Evolutionary conservation across 768 basidiomycete species (phyloP).

Genomic region (Xerocomus spinulosus): DNA sequence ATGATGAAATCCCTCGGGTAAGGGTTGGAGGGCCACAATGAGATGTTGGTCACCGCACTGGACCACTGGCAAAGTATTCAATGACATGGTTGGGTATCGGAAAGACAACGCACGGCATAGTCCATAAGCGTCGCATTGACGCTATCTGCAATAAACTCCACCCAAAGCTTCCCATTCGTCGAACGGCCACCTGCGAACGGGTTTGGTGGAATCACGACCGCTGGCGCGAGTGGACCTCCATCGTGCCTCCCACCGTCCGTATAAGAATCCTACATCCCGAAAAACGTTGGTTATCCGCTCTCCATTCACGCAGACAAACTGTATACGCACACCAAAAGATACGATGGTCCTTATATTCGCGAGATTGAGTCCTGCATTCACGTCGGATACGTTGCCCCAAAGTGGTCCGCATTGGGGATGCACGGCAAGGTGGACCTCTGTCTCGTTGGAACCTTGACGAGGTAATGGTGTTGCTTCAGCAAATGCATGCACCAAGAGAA

Average conservation of each 20-base stretch:
- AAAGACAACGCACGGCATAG: constrained; percentile 40
- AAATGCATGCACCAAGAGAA: not conserved
- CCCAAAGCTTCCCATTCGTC: constrained; percentile 50
- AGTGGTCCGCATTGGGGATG: constrained; percentile 42
- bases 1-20: constrained; percentile 44
- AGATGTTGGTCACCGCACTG: constrained; percentile 44
- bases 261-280: constrained; percentile 39
- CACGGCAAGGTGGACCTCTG: constrained; percentile 41
- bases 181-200: constrained; percentile 47
- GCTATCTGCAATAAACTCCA: constrained; percentile 41
- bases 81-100: not conserved
- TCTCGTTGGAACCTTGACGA: constrained; percentile 14
- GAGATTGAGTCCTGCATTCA: constrained; percentile 45
- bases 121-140: constrained; percentile 42
- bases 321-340: constrained; percentile 42
- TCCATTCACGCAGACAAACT: not conserved
- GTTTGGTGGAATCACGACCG: constrained; percentile 40
- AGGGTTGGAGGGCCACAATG: constrained; percentile 49
- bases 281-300: not conserved
- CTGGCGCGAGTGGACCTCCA: constrained; percentile 39
- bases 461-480: constrained; percentile 7
- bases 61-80: constrained; percentile 23
- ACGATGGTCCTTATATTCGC: constrained; percentile 42
- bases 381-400: constrained; percentile 38
- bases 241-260: constrained; percentile 48